Conservation (phyloP, 2,329 filamentous ascomycete species). For the Colletotrichum higginsianum region DNA sequence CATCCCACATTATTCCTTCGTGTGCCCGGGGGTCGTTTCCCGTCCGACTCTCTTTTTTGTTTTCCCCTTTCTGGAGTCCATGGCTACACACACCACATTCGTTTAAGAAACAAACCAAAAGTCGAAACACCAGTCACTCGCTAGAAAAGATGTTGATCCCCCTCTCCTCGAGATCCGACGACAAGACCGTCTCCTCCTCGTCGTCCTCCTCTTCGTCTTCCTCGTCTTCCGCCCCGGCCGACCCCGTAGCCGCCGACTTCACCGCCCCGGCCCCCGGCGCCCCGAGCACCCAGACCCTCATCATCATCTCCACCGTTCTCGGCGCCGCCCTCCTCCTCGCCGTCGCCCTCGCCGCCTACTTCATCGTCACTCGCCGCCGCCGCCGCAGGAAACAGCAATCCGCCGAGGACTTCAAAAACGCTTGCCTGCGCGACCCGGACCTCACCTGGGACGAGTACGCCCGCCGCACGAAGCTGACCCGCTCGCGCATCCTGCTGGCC, state of each 20-base stretch:
- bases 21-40: not conserved
- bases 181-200: constrained; percentile 5
- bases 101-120: not conserved
- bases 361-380: not conserved
- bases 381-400: constrained; percentile 8
- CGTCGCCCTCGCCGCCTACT: not conserved
- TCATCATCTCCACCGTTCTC: constrained; percentile 31
- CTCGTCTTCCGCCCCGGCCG: constrained; percentile 6
- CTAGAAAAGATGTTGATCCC: constrained; percentile 17
- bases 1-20: constrained; percentile 1
- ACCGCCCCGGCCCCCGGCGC: constrained; percentile 7
- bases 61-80: not conserved
- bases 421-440: constrained; percentile 28
- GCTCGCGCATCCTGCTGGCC: constrained; percentile 29
- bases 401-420: constrained; percentile 18
- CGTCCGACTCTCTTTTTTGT: not conserved
- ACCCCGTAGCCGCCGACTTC: constrained; percentile 33
- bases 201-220: not conserved
- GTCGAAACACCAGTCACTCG: no score
- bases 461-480: constrained; percentile 29
- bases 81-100: constrained; percentile 27
- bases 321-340: constrained; percentile 12
- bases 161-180: constrained; percentile 18
- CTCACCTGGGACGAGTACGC: constrained; percentile 34
- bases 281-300: constrained; percentile 7